A percentile compares a stretch with the other conserved stretches of the same genome.
Evolutionary conservation across 306 rosid species (phyloP).

Genomic region (Glycyrrhiza uralensis): DNA sequence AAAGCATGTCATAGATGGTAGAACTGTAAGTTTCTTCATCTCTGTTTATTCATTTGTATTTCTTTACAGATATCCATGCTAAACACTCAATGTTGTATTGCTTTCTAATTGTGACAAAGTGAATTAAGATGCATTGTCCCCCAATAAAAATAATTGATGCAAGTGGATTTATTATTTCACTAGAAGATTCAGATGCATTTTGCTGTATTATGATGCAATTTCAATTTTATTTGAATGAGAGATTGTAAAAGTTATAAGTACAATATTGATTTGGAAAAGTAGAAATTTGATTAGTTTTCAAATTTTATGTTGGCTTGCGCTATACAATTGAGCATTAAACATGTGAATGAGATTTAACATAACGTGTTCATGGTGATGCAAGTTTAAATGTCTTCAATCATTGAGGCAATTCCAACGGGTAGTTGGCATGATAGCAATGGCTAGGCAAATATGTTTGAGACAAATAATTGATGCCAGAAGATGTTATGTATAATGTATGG

Average conservation of each 20-base stretch:
- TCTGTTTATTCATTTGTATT: not conserved
- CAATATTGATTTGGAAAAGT: not conserved
- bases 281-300: not conserved
- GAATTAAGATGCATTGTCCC: not conserved
- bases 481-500: no score
- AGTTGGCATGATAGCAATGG: not conserved
- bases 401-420: not conserved
- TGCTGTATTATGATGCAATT: not conserved
- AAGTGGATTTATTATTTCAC: not conserved
- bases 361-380: not conserved
- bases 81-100: conserved; percentile 8
- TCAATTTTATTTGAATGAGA: not conserved
- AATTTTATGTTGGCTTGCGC: not conserved
- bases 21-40: conserved; percentile 47
- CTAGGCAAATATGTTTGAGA: not conserved
- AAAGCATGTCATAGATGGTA: conserved; percentile 55
- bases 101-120: not conserved
- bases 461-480: not conserved
- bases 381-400: not conserved
- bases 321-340: not conserved
- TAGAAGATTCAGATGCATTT: not conserved
- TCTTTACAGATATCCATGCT: not conserved
- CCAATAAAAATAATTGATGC: not conserved
- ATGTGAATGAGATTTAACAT: not conserved
- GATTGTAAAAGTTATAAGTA: not conserved